Evolutionary conservation across 2,329 filamentous ascomycete genomes (phyloP).

Genomic region (Aspergillus fijiensis): DNA sequence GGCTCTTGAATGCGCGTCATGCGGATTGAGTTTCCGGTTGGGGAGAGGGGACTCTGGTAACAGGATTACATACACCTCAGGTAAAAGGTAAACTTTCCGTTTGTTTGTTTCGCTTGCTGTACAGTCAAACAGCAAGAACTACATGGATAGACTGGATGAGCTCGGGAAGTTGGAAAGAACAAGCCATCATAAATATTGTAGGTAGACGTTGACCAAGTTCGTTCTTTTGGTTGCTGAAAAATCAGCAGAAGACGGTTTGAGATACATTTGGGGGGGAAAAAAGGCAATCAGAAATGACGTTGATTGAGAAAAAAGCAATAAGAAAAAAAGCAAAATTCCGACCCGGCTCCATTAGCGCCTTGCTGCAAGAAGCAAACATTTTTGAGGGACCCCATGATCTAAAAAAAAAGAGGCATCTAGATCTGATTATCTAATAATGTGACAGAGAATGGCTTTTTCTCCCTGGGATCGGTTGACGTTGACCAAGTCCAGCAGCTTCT

Average conservation of each 20-base stretch:
- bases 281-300: not conserved
- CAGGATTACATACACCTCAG: not conserved
- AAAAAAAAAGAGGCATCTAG: slow-evolving; percentile 11
- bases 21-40: not conserved
- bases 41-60: no score
- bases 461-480: not conserved
- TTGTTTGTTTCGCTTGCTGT: no score
- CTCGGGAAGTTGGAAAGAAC: no score
- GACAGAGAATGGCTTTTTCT: slow-evolving; percentile 8
- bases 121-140: no score
- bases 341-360: slow-evolving; percentile 32
- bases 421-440: slow-evolving; percentile 19
- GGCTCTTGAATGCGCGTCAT: no score
- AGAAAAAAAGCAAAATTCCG: slow-evolving; percentile 12
- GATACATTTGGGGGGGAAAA: not conserved
- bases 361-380: slow-evolving; percentile 24
- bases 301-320: not conserved
- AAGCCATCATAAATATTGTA: no score
- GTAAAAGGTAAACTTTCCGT: not conserved
- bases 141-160: slow-evolving; percentile 7
- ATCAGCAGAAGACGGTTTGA: not conserved
- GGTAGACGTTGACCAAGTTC: no score
- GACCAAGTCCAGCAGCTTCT: not conserved
- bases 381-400: slow-evolving; percentile 14
- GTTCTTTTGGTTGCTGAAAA: not conserved